A percentile compares a stretch with the other conserved stretches of the same genome.
Evolutionary conservation across 2,329 filamentous ascomycete genomes (phyloP).

Genomic region (Fusarium sacchari): DNA sequence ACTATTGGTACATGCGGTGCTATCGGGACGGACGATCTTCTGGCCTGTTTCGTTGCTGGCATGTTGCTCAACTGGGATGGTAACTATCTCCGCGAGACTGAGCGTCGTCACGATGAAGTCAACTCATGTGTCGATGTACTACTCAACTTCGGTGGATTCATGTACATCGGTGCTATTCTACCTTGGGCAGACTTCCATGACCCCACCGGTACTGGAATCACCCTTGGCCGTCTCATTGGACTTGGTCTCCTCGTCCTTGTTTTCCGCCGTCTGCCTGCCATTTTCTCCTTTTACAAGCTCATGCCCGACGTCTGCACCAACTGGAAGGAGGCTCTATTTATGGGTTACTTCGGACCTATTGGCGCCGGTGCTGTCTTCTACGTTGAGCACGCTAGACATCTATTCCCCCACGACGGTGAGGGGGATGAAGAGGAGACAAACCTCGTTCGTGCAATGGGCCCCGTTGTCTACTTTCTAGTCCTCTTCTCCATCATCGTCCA

Average conservation of each 20-base stretch:
- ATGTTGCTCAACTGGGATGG: conserved; percentile 71
- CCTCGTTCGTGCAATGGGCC: conserved; percentile 51
- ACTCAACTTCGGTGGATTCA: conserved; percentile 68
- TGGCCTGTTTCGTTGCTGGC: conserved; percentile 70
- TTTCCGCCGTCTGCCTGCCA: conserved; percentile 67
- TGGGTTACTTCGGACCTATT: conserved; percentile 79
- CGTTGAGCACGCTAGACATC: conserved; percentile 59
- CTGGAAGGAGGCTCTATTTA: conserved; percentile 68
- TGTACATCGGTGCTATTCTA: conserved; percentile 66
- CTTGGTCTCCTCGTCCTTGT: conserved; percentile 60
- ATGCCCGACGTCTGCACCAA: conserved; percentile 61
- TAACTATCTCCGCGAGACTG: conserved; percentile 62
- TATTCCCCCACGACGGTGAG: conserved; percentile 51
- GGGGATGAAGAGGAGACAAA: conserved; percentile 48
- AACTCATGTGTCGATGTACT: conserved; percentile 67
- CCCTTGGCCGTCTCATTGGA: conserved; percentile 59
- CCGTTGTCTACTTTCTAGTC: conserved; percentile 55
- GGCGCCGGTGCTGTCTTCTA: conserved; percentile 82
- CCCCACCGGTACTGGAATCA: conserved; percentile 62
- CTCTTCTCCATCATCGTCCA: conserved; percentile 41
- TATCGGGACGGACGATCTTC: conserved; percentile 67
- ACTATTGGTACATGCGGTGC: conserved; percentile 64
- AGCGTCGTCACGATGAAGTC: conserved; percentile 67
- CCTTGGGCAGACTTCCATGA: conserved; percentile 64
- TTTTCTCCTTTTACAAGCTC: conserved; percentile 63